phyloP scores from a whole-genome alignment of 768 basidiomycete genomes.

The Lentinula guzmanii region DNA sequence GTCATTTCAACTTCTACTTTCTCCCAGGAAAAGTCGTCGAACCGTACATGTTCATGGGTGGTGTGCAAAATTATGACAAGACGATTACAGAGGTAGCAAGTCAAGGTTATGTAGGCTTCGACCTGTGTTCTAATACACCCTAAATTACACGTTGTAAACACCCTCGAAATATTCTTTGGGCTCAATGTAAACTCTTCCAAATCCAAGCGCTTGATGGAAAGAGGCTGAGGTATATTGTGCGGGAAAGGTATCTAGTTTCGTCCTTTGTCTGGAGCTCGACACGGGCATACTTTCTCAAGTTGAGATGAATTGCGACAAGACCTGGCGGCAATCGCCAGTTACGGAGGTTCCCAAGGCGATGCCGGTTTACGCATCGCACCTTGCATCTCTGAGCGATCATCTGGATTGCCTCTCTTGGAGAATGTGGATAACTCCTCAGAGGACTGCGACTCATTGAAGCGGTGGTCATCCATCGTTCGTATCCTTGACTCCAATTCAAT shows the following conservation, averaged over 20 bases:
- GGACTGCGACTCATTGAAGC: not conserved
- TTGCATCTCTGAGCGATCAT: not conserved
- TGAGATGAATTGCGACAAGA: no score
- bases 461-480: not conserved
- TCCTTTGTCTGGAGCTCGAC: no score
- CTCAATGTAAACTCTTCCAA: no score
- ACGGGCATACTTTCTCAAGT: no score
- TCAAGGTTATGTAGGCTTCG: constrained; percentile 12
- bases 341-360: not conserved
- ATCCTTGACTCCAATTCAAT: not conserved
- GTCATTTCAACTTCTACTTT: not conserved
- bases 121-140: not conserved
- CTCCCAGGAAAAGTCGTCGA: constrained; percentile 6
- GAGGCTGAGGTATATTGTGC: no score
- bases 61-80: constrained; percentile 5
- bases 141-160: no score
- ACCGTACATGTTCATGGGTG: constrained; percentile 9
- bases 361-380: not conserved
- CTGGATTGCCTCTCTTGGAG: not conserved
- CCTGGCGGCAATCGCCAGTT: no score
- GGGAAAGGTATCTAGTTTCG: no score
- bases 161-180: no score
- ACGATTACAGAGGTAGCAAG: constrained; percentile 3
- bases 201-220: no score
- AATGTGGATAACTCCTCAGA: not conserved